A percentile compares a stretch with the other conserved stretches of the same genome.
Evolutionary conservation across 2,329 filamentous ascomycete genomes (phyloP).

Genomic region (Epichloe aotearoae): DNA sequence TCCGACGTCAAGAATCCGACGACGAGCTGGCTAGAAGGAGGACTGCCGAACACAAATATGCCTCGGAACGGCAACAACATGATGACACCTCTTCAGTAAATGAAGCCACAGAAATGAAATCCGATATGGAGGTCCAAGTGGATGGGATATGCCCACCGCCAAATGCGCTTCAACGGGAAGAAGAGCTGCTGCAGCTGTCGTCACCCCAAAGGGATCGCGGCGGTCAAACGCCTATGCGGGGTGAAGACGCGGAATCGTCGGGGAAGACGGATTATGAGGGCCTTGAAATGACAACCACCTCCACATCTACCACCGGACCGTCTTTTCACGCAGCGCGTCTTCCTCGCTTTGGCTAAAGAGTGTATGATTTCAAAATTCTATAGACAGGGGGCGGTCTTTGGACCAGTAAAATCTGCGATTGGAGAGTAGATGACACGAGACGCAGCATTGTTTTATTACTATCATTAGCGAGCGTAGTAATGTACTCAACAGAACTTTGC

Average conservation of each 20-base stretch:
- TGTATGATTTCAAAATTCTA: too few species aligned
- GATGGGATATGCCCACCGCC: constrained; percentile 14
- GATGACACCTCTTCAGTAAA: constrained; percentile 4
- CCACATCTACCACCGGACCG: background rate
- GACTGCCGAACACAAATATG: constrained; percentile 37
- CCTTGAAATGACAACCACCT: background rate
- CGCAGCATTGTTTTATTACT: background rate
- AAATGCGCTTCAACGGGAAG: constrained; percentile 6
- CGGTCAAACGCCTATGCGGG: background rate
- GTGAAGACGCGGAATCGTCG: background rate
- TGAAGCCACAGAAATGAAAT: constrained; percentile 11
- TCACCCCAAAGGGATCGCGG: background rate
- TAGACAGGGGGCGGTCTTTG: too few species aligned
- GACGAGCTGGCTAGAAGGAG: constrained; percentile 39
- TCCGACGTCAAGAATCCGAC: constrained; percentile 38
- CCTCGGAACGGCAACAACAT: constrained; percentile 34
- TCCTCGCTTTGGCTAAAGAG: constrained; percentile 35
- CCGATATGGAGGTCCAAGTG: constrained; percentile 14
- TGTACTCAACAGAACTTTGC: background rate
- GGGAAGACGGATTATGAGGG: background rate
- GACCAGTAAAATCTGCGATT: too few species aligned
- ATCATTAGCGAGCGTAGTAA: constrained; percentile 2
- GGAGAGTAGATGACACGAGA: background rate
- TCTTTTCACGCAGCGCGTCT: constrained; percentile 46
- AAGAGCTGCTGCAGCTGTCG: background rate